A percentile compares a stretch with the other conserved stretches of the same genome.
These are phyloP conservation scores for Lepidium didymum DNA, from an alignment of 345 rosid genomes.

Conservation along the genomic window DNA sequence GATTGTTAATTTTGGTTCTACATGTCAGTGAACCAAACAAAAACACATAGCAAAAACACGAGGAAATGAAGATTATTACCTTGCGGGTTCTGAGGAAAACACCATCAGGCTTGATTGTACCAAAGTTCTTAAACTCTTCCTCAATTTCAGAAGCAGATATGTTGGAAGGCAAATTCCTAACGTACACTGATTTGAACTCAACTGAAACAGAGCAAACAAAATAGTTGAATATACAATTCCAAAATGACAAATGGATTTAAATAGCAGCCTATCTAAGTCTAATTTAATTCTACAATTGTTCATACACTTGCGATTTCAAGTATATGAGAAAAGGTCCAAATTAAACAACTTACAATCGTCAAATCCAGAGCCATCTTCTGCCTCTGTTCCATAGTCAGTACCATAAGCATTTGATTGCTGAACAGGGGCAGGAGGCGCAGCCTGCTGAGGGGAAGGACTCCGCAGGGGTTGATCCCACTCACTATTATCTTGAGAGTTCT, in stretches of 20 bases:
- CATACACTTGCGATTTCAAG: not conserved
- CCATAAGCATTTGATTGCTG: constrained; percentile 36
- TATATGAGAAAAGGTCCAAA: not conserved
- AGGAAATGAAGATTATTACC: constrained; percentile 35
- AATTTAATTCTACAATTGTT: not conserved
- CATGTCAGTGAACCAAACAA: not conserved
- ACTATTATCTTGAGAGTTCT: constrained; percentile 39
- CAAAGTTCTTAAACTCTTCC: constrained; percentile 77
- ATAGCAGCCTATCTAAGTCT: not conserved
- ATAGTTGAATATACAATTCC: not conserved
- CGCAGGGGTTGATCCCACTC: constrained; percentile 52
- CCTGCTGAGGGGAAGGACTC: constrained; percentile 45
- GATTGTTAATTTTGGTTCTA: not conserved
- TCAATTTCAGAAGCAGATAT: constrained; percentile 77
- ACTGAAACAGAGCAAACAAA: constrained; percentile 40
- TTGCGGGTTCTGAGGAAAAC: constrained; percentile 82
- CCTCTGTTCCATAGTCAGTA: constrained; percentile 46
- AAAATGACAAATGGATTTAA: not conserved
- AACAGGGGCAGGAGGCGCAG: constrained; percentile 36
- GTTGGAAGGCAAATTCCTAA: constrained; percentile 83
- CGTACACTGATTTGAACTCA: constrained; percentile 86
- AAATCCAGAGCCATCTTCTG: constrained; percentile 40
- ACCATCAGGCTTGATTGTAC: constrained; percentile 82
- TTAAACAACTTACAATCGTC: constrained; percentile 57
- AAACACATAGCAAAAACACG: not conserved